These are phyloP conservation scores for Capsicum pubescens DNA, from an alignment of 257 asterid genomes.

Conservation along the genomic window DNA sequence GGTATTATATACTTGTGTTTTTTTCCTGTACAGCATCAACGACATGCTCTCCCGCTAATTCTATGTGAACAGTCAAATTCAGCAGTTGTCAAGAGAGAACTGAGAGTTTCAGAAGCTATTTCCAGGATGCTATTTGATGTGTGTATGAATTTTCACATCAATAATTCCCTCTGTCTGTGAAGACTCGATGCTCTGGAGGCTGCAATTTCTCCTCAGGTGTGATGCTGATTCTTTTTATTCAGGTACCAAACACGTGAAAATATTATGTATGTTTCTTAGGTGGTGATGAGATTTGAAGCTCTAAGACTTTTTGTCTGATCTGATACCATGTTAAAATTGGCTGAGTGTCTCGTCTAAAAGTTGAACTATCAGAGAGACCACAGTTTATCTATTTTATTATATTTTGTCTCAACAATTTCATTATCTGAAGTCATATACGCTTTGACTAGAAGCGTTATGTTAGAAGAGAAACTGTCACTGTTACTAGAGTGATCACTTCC, in stretches of 20 bases:
- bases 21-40: slow-evolving; percentile 8
- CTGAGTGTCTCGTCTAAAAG: background rate
- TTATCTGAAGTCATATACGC: background rate
- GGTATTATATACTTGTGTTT: background rate
- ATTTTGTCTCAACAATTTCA: background rate
- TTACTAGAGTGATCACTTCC: background rate
- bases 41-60: slow-evolving; percentile 47
- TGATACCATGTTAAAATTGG: background rate
- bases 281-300: background rate
- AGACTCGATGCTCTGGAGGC: background rate
- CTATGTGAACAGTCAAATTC: slow-evolving; percentile 54
- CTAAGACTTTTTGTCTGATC: background rate
- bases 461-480: background rate
- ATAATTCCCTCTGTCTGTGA: background rate
- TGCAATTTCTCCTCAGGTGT: background rate
- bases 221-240: background rate
- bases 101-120: slow-evolving; percentile 32
- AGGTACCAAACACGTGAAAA: background rate
- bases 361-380: background rate
- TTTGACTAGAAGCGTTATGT: background rate
- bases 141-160: background rate
- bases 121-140: background rate
- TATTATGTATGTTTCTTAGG: background rate
- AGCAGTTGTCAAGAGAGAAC: slow-evolving; percentile 42
- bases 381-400: background rate